A percentile compares a stretch with the other conserved stretches of the same genome.
phyloP scores from a whole-genome alignment of 768 basidiomycete species.

The Tylopilus vinaceipallidus region DNA sequence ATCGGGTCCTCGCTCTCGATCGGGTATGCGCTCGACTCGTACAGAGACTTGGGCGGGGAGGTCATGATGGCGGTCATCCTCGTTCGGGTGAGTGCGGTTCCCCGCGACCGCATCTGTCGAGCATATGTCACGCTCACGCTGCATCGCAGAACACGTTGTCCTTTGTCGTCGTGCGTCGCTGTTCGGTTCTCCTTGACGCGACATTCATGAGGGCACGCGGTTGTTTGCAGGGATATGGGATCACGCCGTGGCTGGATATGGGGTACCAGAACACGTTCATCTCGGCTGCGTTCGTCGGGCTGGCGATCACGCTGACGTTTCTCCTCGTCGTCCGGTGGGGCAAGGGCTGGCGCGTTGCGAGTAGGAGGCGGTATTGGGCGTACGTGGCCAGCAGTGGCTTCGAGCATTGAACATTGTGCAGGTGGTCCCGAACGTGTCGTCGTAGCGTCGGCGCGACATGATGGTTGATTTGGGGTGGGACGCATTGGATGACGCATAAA shows the following conservation, averaged over 20 bases:
- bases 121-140: too few relatives aligned
- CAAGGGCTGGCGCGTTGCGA: too few relatives aligned
- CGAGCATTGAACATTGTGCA: too few relatives aligned
- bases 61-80: constrained; percentile 22
- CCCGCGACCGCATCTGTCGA: too few relatives aligned
- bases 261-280: constrained; percentile 19
- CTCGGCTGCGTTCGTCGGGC: constrained; percentile 16
- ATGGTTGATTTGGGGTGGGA: too few relatives aligned
- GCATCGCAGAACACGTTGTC: constrained; percentile 15
- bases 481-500: too few relatives aligned
- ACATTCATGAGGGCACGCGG: too few relatives aligned
- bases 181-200: too few relatives aligned
- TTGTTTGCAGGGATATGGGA: constrained; percentile 16
- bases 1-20: constrained; percentile 20
- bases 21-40: constrained; percentile 19
- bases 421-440: not conserved
- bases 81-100: constrained; percentile 12
- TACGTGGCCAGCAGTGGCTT: too few relatives aligned
- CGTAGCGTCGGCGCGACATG: not conserved
- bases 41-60: constrained; percentile 19
- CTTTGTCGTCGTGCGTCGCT: constrained; percentile 17
- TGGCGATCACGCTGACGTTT: too few relatives aligned
- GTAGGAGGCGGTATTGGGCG: too few relatives aligned
- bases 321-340: too few relatives aligned
- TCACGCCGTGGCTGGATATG: constrained; percentile 22